Conservation (phyloP, 139 green algal species). For the Dunaliella primolecta region DNA sequence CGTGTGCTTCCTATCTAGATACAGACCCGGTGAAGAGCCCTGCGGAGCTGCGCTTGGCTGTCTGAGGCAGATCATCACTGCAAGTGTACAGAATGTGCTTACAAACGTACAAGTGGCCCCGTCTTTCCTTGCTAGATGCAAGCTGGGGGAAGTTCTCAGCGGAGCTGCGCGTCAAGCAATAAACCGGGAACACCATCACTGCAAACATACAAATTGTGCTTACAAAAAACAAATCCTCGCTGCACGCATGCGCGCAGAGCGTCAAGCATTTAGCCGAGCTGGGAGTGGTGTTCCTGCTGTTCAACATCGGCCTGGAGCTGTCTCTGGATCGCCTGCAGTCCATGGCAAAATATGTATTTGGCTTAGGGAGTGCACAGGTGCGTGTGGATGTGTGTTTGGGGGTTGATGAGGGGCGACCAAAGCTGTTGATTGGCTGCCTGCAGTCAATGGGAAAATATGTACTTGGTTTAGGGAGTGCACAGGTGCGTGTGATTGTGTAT, state of each 20-base stretch:
- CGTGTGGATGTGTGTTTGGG: not conserved
- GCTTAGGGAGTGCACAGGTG: constrained; percentile 90
- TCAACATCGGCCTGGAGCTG: constrained; percentile 97
- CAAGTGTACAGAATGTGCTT: too few species aligned
- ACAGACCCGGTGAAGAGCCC: too few species aligned
- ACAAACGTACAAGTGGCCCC: too few species aligned
- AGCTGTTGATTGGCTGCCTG: constrained; percentile 92
- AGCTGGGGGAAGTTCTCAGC: too few species aligned
- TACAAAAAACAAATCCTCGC: too few species aligned
- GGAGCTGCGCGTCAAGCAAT: too few species aligned
- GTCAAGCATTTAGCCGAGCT: constrained; percentile 92
- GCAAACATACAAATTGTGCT: too few species aligned
- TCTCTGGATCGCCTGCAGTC: constrained; percentile 86
- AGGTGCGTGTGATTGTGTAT: constrained; percentile 53
- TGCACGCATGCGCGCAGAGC: constrained; percentile 64
- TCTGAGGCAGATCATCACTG: too few species aligned
- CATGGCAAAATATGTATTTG: constrained; percentile 99
- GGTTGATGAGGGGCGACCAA: not conserved
- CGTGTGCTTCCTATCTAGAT: too few species aligned
- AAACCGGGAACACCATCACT: too few species aligned
- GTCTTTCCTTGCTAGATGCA: too few species aligned
- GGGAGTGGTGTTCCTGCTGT: constrained; percentile 95
- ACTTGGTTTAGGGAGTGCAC: constrained; percentile 91
- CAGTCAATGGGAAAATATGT: constrained; percentile 96
- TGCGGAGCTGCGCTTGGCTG: too few species aligned